Conservation (phyloP, 179 eudicot genomes). For the Beta lomatogona region DNA sequence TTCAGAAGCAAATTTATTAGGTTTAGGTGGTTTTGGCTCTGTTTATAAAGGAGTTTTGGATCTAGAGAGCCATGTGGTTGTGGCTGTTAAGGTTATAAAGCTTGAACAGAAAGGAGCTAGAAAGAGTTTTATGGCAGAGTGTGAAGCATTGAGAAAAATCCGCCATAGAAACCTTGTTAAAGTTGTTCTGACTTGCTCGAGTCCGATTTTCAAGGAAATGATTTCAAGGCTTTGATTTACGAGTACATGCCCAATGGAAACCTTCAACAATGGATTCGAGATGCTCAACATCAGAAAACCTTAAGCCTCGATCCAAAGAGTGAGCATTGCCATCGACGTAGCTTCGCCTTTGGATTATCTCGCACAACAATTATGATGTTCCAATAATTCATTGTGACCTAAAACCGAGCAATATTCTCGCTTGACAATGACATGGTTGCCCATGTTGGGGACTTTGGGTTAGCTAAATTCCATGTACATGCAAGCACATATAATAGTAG, state of each 20-base stretch:
- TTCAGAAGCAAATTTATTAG: conserved; percentile 14
- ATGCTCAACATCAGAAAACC: neutral
- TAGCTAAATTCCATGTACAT: conserved; percentile 11
- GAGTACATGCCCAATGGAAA: conserved; percentile 20
- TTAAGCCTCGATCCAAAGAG: conserved; percentile 6
- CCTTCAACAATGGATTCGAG: conserved; percentile 12
- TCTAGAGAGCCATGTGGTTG: neutral
- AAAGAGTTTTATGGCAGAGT: conserved; percentile 21
- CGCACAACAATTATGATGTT: neutral
- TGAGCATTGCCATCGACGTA: conserved; percentile 17
- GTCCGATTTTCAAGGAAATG: conserved; percentile 22
- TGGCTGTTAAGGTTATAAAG: conserved; percentile 26
- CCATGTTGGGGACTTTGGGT: conserved; percentile 24
- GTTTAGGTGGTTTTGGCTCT: conserved; percentile 15
- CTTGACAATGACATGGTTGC: conserved; percentile 27
- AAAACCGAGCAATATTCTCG: conserved; percentile 14
- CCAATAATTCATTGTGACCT: conserved; percentile 23
- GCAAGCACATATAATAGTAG: neutral
- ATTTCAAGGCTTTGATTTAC: conserved; percentile 17
- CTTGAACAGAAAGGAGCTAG: neutral
- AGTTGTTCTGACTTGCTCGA: conserved; percentile 18
- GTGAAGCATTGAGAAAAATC: conserved; percentile 19
- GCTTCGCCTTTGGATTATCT: conserved; percentile 14
- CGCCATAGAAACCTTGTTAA: conserved; percentile 21
- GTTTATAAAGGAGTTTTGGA: conserved; percentile 3